Conservation (phyloP, 805 yeast genomes). For the Candida caryicola region DNA sequence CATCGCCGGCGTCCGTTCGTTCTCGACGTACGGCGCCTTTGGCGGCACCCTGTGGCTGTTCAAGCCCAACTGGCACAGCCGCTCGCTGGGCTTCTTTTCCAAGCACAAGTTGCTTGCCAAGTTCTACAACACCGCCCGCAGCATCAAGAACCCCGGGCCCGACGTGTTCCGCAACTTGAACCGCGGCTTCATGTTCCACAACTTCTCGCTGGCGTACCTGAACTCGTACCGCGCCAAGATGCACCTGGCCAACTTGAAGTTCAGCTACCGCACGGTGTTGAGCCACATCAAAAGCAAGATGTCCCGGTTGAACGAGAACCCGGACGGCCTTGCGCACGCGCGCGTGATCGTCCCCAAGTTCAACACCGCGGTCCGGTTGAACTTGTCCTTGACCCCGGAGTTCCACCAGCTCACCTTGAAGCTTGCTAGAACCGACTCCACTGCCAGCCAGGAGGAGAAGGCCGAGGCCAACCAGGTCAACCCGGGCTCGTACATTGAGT, state of each 20-base stretch:
- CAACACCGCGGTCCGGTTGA: constrained; percentile 19
- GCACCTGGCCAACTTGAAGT: constrained; percentile 16
- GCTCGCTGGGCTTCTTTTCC: constrained; percentile 4
- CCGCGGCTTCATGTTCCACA: constrained; percentile 20
- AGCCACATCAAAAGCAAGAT: constrained; percentile 4
- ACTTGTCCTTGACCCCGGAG: constrained; percentile 27
- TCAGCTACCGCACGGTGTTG: constrained; percentile 19
- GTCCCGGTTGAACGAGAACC: background rate
- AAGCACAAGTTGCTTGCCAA: constrained; percentile 11
- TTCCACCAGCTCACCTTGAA: constrained; percentile 19
- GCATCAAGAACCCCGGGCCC: background rate
- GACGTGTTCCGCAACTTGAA: constrained; percentile 3
- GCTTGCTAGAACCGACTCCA: constrained; percentile 19
- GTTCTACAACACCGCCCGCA: constrained; percentile 11
- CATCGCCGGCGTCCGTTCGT: background rate
- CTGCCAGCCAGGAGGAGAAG: constrained; percentile 18
- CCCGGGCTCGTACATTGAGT: constrained; percentile 34
- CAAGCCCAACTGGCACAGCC: constrained; percentile 7
- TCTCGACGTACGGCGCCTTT: background rate
- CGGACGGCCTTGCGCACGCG: constrained; percentile 1
- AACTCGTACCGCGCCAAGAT: constrained; percentile 18
- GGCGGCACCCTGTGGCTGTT: constrained; percentile 4
- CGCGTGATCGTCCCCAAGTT: constrained; percentile 1
- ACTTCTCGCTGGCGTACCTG: constrained; percentile 23
- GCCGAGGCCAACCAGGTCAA: constrained; percentile 11